phyloP scores from a whole-genome alignment of 768 basidiomycete genomes.

The Pholiota microspora region DNA sequence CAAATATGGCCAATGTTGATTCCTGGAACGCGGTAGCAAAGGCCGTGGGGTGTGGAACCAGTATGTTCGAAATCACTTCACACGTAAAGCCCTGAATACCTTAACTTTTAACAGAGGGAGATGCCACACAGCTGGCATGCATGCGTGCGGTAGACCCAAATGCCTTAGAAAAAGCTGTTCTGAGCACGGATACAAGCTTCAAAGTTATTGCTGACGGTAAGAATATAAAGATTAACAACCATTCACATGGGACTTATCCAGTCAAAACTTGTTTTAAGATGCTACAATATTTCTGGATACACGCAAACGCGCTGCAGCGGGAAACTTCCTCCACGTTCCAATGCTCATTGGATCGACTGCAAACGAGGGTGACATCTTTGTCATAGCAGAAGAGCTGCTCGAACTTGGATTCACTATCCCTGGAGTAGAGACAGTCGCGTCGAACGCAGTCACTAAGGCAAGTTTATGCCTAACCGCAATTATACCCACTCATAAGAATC shows the following conservation, averaged over 20 bases:
- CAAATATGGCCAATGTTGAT: not conserved
- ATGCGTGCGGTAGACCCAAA: constrained; percentile 32
- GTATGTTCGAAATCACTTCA: constrained; percentile 15
- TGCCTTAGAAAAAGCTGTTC: constrained; percentile 30
- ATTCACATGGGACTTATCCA: not conserved
- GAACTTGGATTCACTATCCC: constrained; percentile 26
- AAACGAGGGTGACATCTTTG: constrained; percentile 35
- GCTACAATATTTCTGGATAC: constrained; percentile 33
- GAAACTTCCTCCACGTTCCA: constrained; percentile 30
- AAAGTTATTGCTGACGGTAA: constrained; percentile 30
- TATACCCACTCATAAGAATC: not conserved
- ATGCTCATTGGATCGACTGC: constrained; percentile 28
- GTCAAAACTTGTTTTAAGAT: no score
- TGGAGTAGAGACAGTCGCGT: constrained; percentile 25
- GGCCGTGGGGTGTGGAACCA: constrained; percentile 30
- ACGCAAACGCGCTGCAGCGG: constrained; percentile 20
- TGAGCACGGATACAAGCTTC: constrained; percentile 27
- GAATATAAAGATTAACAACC: not conserved
- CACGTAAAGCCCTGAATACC: no score
- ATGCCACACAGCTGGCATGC: constrained; percentile 31
- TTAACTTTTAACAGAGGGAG: constrained; percentile 8
- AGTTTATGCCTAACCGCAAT: not conserved
- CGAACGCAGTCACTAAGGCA: constrained; percentile 31
- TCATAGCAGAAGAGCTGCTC: constrained; percentile 25
- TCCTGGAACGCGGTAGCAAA: constrained; percentile 18